phyloP scores from a whole-genome alignment of 805 yeast species.

The Yamadazyma sp. region DNA sequence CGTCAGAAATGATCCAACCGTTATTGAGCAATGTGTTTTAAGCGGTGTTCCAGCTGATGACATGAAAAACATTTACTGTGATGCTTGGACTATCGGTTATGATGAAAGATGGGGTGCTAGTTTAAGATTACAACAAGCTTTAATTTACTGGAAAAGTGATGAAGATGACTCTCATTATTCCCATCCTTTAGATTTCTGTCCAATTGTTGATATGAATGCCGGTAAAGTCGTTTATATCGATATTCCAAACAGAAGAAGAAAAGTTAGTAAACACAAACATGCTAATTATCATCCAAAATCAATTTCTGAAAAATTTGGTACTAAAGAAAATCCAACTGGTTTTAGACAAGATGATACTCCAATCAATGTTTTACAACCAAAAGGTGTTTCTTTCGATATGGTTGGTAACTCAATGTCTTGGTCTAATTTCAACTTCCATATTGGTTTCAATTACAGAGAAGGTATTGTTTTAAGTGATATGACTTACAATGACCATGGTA shows the following conservation, averaged over 20 bases:
- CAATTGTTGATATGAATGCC: slow-evolving; percentile 73
- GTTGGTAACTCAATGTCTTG: slow-evolving; percentile 67
- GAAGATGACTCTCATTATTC: slow-evolving; percentile 77
- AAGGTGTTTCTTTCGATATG: slow-evolving; percentile 76
- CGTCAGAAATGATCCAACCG: slow-evolving; percentile 67
- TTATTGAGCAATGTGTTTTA: slow-evolving; percentile 67
- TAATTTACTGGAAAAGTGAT: slow-evolving; percentile 70
- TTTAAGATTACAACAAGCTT: slow-evolving; percentile 74
- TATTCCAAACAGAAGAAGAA: slow-evolving; percentile 72
- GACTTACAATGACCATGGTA: slow-evolving; percentile 72
- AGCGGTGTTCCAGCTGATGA: slow-evolving; percentile 65
- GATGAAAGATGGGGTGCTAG: slow-evolving; percentile 78
- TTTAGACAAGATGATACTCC: slow-evolving; percentile 65
- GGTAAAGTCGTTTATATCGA: slow-evolving; percentile 70
- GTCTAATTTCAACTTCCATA: slow-evolving; percentile 75
- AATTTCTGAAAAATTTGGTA: slow-evolving; percentile 57
- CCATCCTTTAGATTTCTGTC: slow-evolving; percentile 78
- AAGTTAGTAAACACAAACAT: slow-evolving; percentile 64
- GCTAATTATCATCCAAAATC: slow-evolving; percentile 69
- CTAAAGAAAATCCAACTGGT: slow-evolving; percentile 41
- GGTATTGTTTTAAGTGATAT: slow-evolving; percentile 78
- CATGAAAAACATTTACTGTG: slow-evolving; percentile 60
- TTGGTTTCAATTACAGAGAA: slow-evolving; percentile 84
- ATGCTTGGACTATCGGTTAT: slow-evolving; percentile 69
- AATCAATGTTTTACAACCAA: slow-evolving; percentile 71